These are phyloP conservation scores for Phialophora chinensis DNA, from an alignment of 2,329 filamentous ascomycete species.

Conservation along the genomic window DNA sequence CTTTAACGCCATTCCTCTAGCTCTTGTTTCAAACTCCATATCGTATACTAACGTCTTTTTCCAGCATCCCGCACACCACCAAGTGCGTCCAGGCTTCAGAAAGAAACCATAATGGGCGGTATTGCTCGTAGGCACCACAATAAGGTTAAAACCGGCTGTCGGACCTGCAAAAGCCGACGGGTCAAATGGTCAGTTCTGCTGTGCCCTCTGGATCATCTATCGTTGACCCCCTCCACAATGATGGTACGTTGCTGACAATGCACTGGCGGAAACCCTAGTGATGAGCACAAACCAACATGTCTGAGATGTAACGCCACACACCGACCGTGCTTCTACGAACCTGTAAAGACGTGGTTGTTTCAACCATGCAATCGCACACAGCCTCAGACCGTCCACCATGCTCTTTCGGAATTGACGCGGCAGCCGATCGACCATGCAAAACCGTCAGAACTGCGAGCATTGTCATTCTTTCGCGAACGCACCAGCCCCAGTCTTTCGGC, in stretches of 20 bases:
- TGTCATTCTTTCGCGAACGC: constrained; percentile 14
- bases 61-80: not conserved
- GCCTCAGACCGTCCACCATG: not conserved
- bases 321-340: not conserved
- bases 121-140: constrained; percentile 2
- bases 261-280: constrained; percentile 45
- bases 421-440: not conserved
- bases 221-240: no score
- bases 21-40: not conserved
- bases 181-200: constrained; percentile 3
- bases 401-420: not conserved
- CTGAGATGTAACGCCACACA: not conserved
- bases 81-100: not conserved
- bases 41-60: not conserved
- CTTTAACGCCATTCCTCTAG: not conserved
- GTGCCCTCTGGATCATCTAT: not conserved
- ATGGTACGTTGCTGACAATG: not conserved
- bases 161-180: constrained; percentile 38
- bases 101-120: not conserved
- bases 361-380: no score
- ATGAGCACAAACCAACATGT: constrained; percentile 53
- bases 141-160: constrained; percentile 42
- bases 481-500: constrained; percentile 8
- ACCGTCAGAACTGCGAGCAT: constrained; percentile 3
- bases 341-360: constrained; percentile 1